Conservation (phyloP, 1,284 basidiomycete genomes). For the Ceratobasidium sp. region DNA sequence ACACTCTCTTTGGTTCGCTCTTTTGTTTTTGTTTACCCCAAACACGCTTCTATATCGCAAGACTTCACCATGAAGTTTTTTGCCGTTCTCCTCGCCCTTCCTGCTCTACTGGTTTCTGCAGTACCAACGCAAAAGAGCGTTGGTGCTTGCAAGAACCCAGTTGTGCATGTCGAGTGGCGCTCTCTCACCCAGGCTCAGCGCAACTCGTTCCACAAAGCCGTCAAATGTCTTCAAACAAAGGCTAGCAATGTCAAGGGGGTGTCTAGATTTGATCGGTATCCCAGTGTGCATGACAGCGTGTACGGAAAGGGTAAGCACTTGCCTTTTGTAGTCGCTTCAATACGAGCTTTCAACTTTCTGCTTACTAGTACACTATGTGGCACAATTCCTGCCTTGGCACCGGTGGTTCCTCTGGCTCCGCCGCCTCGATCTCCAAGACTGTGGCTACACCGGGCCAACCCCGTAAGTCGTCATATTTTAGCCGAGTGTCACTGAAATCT, state of each 20-base stretch:
- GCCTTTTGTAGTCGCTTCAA: neutral
- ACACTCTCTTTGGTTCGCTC: too few relatives aligned
- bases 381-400: conserved; percentile 40
- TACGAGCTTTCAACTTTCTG: neutral
- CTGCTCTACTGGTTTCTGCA: conserved; percentile 10
- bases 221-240: conserved; percentile 40
- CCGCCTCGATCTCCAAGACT: conserved; percentile 39
- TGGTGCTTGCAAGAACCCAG: conserved; percentile 18
- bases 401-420: conserved; percentile 35
- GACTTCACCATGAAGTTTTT: conserved; percentile 21
- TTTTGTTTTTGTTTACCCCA: neutral
- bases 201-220: conserved; percentile 31
- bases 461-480: conserved; percentile 22
- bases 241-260: neutral
- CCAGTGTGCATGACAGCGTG: conserved; percentile 35
- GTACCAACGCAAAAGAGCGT: conserved; percentile 14
- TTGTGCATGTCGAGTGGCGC: conserved; percentile 36
- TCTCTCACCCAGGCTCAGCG: conserved; percentile 36
- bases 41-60: neutral
- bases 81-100: conserved; percentile 22
- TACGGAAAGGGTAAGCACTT: conserved; percentile 19
- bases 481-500: neutral
- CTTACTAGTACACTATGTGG: conserved; percentile 25
- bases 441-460: conserved; percentile 37
- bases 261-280: conserved; percentile 17